phyloP scores from a whole-genome alignment of 176 grass and related monocot genomes.

The Aegilops umbellulata region DNA sequence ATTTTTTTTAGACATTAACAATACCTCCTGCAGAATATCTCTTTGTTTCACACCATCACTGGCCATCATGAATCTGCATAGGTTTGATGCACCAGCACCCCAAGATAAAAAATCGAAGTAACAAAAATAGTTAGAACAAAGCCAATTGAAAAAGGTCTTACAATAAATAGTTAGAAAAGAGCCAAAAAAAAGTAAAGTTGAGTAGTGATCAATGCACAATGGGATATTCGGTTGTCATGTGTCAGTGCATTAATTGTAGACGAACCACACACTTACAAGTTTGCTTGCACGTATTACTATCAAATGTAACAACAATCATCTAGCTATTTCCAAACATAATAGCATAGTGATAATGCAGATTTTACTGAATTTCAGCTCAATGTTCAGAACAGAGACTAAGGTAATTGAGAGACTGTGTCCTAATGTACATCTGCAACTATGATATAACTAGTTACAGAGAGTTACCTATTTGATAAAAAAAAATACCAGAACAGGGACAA shows the following conservation, averaged over 20 bases:
- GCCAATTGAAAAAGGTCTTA: not conserved
- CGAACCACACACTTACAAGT: not conserved
- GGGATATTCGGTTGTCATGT: not conserved
- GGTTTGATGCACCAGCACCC: slow-evolving; percentile 21
- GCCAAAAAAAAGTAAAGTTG: not conserved
- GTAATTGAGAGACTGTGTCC: not conserved
- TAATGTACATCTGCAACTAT: not conserved
- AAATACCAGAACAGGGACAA: not conserved
- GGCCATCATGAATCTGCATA: slow-evolving; percentile 93
- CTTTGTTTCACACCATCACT: slow-evolving; percentile 86
- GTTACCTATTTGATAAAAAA: not conserved
- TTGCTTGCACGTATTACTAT: not conserved
- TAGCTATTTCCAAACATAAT: not conserved
- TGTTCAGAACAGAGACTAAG: not conserved
- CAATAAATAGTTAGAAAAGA: not conserved
- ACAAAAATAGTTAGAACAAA: not conserved
- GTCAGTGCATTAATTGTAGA: not conserved
- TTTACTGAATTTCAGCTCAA: not conserved
- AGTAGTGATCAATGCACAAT: not conserved
- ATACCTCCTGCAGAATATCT: slow-evolving; percentile 64
- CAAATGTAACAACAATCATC: not conserved
- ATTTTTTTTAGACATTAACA: not conserved
- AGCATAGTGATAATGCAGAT: not conserved
- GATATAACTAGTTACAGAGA: not conserved
- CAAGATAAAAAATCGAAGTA: no score